Evolutionary conservation across 169 alveolate species (phyloP).

Genomic region (Cryptosporidium ubiquitum): DNA sequence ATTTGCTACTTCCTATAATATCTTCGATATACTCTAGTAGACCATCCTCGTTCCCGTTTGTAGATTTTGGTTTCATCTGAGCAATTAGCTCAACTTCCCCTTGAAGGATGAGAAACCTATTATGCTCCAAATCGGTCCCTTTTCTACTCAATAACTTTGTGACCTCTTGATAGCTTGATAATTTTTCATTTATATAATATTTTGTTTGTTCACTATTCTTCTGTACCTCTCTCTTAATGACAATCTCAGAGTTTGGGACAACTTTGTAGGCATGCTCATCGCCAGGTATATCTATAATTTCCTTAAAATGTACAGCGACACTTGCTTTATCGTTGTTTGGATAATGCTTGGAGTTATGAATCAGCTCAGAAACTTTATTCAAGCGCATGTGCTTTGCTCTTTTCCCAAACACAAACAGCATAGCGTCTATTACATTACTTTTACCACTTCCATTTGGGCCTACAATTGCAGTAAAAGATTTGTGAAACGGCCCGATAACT

Average conservation of each 20-base stretch:
- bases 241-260: constrained; percentile 71
- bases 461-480: constrained; percentile 91
- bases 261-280: constrained; percentile 69
- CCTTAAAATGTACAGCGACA: constrained; percentile 92
- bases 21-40: constrained; percentile 97
- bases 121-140: constrained; percentile 95
- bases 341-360: constrained; percentile 92
- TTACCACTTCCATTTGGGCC: constrained; percentile 99
- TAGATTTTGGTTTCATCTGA: constrained; percentile 96
- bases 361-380: constrained; percentile 92
- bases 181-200: constrained; percentile 88
- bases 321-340: constrained; percentile 84
- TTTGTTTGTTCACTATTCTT: constrained; percentile 72
- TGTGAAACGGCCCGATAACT: constrained; percentile 94
- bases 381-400: constrained; percentile 96
- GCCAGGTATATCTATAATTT: constrained; percentile 82
- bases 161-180: constrained; percentile 91
- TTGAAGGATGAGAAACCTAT: constrained; percentile 90
- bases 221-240: constrained; percentile 70
- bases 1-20: constrained; percentile 90
- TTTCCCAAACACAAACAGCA: constrained; percentile 98
- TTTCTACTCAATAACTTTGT: constrained; percentile 86
- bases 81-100: constrained; percentile 98
- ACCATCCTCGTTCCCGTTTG: constrained; percentile 92
- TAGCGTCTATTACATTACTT: constrained; percentile 98